These are phyloP conservation scores for Mucuna pruriens DNA, from an alignment of 306 rosid species.

Conservation along the genomic window DNA sequence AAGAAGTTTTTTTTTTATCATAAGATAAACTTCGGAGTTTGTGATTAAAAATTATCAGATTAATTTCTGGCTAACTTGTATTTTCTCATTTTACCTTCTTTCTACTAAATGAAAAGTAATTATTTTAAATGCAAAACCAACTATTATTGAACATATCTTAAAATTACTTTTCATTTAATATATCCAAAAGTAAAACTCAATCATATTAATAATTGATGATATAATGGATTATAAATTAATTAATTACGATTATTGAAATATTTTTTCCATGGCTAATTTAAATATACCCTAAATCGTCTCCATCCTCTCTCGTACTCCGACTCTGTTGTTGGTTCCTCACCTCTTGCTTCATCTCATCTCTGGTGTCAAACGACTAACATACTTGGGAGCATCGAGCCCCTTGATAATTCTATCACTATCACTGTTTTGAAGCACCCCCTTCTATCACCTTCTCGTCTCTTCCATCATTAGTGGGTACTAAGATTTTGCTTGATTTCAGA, in stretches of 20 bases:
- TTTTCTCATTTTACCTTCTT: no score
- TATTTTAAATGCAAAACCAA: no score
- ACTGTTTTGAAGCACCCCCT: not conserved
- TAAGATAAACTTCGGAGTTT: no score
- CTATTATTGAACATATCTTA: not conserved
- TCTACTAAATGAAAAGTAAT: no score
- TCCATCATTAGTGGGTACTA: not conserved
- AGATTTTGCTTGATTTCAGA: not conserved
- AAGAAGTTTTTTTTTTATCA: no score
- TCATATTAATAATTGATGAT: not conserved
- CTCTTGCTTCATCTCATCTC: not conserved
- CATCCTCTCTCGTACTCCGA: not conserved
- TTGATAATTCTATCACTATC: not conserved
- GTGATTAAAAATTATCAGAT: no score
- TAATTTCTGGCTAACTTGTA: no score
- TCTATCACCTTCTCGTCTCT: not conserved
- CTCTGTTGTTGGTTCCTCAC: not conserved
- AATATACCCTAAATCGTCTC: not conserved
- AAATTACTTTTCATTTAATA: not conserved
- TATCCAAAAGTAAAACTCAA: not conserved
- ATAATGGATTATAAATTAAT: not conserved
- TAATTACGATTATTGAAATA: not conserved
- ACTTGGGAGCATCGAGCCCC: not conserved
- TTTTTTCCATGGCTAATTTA: not conserved
- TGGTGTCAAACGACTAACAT: not conserved